Evolutionary conservation across 257 asterid genomes (phyloP).

Genomic region (Solanum lycopersicoides): DNA sequence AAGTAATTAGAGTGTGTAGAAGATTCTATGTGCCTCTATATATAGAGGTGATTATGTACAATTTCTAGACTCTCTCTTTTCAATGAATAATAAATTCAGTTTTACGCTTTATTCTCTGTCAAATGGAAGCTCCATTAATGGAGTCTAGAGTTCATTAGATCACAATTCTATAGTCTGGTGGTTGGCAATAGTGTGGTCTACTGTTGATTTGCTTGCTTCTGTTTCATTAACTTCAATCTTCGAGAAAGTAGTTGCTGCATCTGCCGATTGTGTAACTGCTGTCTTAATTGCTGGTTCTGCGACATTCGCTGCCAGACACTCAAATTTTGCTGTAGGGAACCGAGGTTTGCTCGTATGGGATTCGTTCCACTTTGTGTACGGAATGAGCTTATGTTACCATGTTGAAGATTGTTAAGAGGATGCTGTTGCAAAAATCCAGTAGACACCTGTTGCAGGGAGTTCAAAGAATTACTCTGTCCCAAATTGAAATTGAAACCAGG

Average conservation of each 20-base stretch:
- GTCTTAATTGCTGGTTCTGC: background rate
- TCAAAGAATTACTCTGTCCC: slow-evolving; percentile 56
- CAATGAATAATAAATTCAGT: too few relatives aligned
- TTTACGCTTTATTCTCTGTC: too few relatives aligned
- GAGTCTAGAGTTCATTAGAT: too few relatives aligned
- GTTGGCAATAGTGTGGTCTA: slow-evolving; percentile 30
- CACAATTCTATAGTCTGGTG: too few relatives aligned
- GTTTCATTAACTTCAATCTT: slow-evolving; percentile 59
- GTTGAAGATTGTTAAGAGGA: slow-evolving; percentile 53
- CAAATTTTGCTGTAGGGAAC: slow-evolving; percentile 28
- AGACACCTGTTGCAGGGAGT: slow-evolving; percentile 67
- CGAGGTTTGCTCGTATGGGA: slow-evolving; percentile 44
- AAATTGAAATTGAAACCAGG: slow-evolving; percentile 47
- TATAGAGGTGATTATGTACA: too few relatives aligned
- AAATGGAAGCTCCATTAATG: too few relatives aligned
- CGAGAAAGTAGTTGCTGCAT: slow-evolving; percentile 42
- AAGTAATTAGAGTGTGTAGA: too few relatives aligned
- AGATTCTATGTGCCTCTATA: too few relatives aligned
- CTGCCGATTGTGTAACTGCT: background rate
- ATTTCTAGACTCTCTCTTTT: too few relatives aligned
- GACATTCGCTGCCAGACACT: slow-evolving; percentile 1
- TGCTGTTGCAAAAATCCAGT: slow-evolving; percentile 64
- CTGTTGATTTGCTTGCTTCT: slow-evolving; percentile 42
- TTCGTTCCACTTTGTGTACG: slow-evolving; percentile 51
- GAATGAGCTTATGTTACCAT: slow-evolving; percentile 46